Base-by-base conservation (phyloP, 179 eudicot genomes). In the Carnegiea gigantea region DNA sequence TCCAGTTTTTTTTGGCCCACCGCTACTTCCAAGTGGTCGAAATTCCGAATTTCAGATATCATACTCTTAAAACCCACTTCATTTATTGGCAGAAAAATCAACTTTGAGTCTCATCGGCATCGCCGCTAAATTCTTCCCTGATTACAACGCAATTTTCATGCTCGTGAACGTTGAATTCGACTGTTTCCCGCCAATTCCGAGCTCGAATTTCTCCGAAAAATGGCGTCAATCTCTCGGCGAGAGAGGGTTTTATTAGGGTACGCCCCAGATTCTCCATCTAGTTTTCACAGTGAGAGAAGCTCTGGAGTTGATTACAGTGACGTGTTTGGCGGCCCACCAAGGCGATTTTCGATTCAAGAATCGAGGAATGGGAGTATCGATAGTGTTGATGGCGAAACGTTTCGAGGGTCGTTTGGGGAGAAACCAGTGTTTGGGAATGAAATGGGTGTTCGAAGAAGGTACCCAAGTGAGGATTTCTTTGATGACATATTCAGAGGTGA, bases 321-420 rank as follows among this genome's bases (percentile, higher is more conserved):
- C 72, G 99, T 95, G 6, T 95, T 95, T 77, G 99, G 99, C 1
- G 99, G 99, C 8, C 99, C 99, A 26, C 99, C 99, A 2, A 86
- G 92, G 88, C 86, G 94, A 53, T 87, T 82, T 40, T 90, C 96
- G 43, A 70, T 79, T 76, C 90, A 86, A 24, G 97, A 91, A 67
- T 88, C 78, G 46, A 11, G 49, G 40, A 51, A 33, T 36, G 83
- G 53, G 20, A 21, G 82, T 17, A 8, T 70, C 59, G 80, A 83
- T 77, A 64, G 46, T 57, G 59, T 60, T 5, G 57, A 38, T 46
- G 82, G 77, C 48, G 84, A 48, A 49, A 75, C 23, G 79, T 70
- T 13, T 26, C 65, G 73, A 77, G 48, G 40, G 33, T 70, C 89
- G 48, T 84, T 78, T 17, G 70, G 78, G 30, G 97, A 88, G 80